phyloP scores from a whole-genome alignment of 2,329 filamentous ascomycete genomes.

The Penicillium occitanis region DNA sequence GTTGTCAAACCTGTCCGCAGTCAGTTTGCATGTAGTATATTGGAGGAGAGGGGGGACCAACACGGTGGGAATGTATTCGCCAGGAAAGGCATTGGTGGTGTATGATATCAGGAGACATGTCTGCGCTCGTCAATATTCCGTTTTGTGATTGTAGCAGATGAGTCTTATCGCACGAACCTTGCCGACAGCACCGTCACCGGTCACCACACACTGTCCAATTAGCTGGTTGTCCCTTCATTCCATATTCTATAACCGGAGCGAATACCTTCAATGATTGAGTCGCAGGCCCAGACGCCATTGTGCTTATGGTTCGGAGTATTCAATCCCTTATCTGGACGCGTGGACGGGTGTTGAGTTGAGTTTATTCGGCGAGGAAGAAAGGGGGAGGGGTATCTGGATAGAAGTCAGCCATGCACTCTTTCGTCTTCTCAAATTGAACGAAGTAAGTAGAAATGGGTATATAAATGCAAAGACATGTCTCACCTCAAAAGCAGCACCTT shows the following conservation, averaged over 20 bases:
- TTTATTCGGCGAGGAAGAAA: neutral
- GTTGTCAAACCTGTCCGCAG: slow-evolving; percentile 77
- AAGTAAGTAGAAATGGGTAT: neutral
- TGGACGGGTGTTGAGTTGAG: neutral
- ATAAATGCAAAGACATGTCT: neutral
- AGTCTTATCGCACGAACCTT: slow-evolving; percentile 65
- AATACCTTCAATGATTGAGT: slow-evolving; percentile 72
- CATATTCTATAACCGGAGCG: too few relatives aligned
- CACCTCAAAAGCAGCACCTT: slow-evolving; percentile 5
- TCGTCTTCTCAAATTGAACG: too few relatives aligned
- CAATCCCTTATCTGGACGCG: slow-evolving; percentile 8
- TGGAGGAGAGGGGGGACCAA: slow-evolving; percentile 28
- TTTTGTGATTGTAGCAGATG: neutral
- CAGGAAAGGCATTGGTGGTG: slow-evolving; percentile 99
- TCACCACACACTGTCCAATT: slow-evolving; percentile 83
- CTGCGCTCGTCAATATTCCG: slow-evolving; percentile 47
- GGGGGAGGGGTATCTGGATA: slow-evolving; percentile 2
- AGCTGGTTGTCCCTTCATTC: slow-evolving; percentile 25
- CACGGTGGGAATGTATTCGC: slow-evolving; percentile 98
- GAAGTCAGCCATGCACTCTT: neutral
- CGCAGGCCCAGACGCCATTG: slow-evolving; percentile 75
- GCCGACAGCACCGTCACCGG: slow-evolving; percentile 97
- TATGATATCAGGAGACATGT: slow-evolving; percentile 99
- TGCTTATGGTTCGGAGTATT: slow-evolving; percentile 12
- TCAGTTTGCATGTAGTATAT: neutral